Base-by-base conservation (phyloP, 2,329 filamentous ascomycete species). In the Ceratocystis colombiana region DNA sequence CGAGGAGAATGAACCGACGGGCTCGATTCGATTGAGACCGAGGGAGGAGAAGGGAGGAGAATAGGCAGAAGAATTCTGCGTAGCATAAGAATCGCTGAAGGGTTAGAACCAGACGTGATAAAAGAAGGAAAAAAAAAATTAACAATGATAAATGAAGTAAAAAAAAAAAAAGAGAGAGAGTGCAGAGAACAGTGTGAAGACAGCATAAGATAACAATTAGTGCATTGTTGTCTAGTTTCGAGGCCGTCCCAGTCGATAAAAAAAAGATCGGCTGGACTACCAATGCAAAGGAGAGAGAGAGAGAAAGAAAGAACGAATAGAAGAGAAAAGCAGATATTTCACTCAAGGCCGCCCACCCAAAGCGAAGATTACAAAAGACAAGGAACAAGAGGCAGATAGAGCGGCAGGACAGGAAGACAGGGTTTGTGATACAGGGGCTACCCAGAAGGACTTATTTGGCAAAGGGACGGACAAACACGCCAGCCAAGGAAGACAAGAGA, bases 181-280 rank as follows among this genome's bases (percentile, higher is more conserved):
- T 25, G 10, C 4, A 53, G 20, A 46, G 44, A 30, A 55, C 37
- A 41, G 37, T 15, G 37, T 41, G 37, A 15, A 41, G 10, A 62
- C 17, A 30, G 41, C 25, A 20, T 17, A 33, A 7, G 20, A 20
- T 22, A 62, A 44, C 25, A 50, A 50, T 50, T 46, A 50, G 45
- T 8, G 45, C 45, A 48, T 25, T 46, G 61, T 48, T 50, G 61
- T 30, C 33, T 41, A 17, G 45, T 45, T 45, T 46, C 41, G 44
- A 33, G 44, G 61, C 44, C 37, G 22, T 46, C 61, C 41, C 22
- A 41, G 61, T 46, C 41, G 61, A 53, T 20, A 37, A 50, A 37
- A 30, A 50, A 62, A 33, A 63, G 37, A 37, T 59, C 59, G 45
- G 44, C 50, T 37, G 61, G 61, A 46, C 28, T 45, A 48, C 17